A percentile compares a stretch with the other conserved stretches of the same genome.
Conservation (phyloP, 2,329 filamentous ascomycete species). For the Ilyonectria robusta region DNA sequence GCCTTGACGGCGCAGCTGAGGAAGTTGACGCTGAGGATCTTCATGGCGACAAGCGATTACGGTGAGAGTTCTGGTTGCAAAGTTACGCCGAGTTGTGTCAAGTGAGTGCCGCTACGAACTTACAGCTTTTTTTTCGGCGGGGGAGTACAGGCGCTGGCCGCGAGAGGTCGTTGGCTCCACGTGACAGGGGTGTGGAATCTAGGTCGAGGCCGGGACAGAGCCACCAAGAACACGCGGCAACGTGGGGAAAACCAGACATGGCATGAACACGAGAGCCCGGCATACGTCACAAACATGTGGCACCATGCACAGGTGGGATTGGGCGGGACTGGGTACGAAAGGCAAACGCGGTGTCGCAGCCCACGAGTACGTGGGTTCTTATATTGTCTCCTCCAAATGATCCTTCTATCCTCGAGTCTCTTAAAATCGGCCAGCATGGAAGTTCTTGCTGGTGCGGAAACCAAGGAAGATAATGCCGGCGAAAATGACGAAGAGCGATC, state of each 20-base stretch:
- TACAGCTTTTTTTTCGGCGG: slow-evolving; percentile 52
- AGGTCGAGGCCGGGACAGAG: neutral
- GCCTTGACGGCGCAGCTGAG: slow-evolving; percentile 95
- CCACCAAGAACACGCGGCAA: neutral
- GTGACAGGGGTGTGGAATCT: slow-evolving; percentile 47
- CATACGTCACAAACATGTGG: neutral
- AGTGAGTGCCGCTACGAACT: slow-evolving; percentile 31
- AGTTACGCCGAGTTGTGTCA: neutral
- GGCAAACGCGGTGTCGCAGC: neutral
- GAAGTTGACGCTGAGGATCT: slow-evolving; percentile 96
- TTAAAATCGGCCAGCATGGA: slow-evolving; percentile 28
- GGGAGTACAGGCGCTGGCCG: slow-evolving; percentile 28
- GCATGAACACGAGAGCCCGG: neutral
- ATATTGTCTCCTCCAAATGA: slow-evolving; percentile 15
- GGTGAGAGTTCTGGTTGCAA: neutral
- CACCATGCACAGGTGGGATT: neutral
- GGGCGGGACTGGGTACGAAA: neutral
- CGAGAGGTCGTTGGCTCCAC: slow-evolving; percentile 42
- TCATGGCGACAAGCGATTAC: slow-evolving; percentile 72
- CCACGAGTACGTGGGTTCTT: neutral
- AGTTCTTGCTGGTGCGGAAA: slow-evolving; percentile 37
- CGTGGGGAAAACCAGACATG: neutral
- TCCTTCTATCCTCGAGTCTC: neutral
- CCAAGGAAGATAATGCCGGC: slow-evolving; percentile 41
- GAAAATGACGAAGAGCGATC: slow-evolving; percentile 39